Base-by-base conservation (phyloP, 768 basidiomycete genomes). In the Lepiota brunneoincarnata region DNA sequence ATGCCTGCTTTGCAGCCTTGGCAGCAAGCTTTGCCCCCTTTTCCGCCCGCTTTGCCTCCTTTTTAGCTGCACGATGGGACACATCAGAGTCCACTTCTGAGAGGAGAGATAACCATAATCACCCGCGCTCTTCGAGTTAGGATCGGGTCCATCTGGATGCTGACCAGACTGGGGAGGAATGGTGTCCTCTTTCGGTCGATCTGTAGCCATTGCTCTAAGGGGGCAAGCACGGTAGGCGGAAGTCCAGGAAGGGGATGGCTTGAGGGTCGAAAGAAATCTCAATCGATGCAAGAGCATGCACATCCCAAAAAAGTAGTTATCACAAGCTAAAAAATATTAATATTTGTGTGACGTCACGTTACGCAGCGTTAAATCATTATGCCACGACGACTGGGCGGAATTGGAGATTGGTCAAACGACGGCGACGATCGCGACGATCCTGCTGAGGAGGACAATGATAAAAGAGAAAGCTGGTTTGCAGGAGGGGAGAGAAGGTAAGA, bases 401-500 rank as follows among this genome's bases (percentile, higher is more conserved):
- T 84, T 55, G 83, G 82, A 12, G 74, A 78, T 53, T 80, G 80
- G 81, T 61, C 55, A 28, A 45, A 58, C 44, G 65, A 67, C 26
- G 71, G 72, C 5, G 75, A 75, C 50, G 77, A 77, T 45, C 78
- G 80, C 12, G 82, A 81, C 24, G 83, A 83, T 1, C 78, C 76
- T 10, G 75, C 75, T 2, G 78, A 79, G 35, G 75, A 74, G 6
- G 71, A 78, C 39, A 72, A 71, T 4, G 75, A 77, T 34, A 77
- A 79, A 15, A 72, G 76, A 1, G 83, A 91, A 61, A 86, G 77
- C 59, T 91, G 87, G 79, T 98, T 92, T 69, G 87, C 96, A 2
- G 96, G 96, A n/a, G 96, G 96, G 0, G 96, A 96, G 67, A 76
- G 91, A 64, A 94, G 93, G 94, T 91, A 31, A 28, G 26, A 66